These are phyloP conservation scores for Arctostaphylos glauca DNA, from an alignment of 148 eudicot genomes.

Conservation along the genomic window DNA sequence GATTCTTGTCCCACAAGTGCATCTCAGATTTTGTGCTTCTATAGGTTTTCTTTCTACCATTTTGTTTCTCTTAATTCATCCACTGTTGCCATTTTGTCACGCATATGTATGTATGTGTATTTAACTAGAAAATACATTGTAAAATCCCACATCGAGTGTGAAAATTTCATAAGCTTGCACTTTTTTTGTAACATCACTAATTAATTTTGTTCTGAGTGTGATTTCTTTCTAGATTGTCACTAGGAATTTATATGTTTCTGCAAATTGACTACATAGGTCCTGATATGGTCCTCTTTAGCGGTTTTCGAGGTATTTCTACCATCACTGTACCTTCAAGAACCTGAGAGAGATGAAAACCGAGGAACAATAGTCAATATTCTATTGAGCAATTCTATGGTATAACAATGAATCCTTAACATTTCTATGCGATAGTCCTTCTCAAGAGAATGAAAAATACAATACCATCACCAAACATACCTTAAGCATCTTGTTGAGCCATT, in stretches of 20 bases:
- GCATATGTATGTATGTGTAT: background rate
- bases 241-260: background rate
- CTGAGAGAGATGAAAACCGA: background rate
- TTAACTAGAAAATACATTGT: background rate
- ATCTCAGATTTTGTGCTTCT: background rate
- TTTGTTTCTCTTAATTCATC: background rate
- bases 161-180: background rate
- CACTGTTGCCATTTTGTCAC: background rate
- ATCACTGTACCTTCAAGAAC: background rate
- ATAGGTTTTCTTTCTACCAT: background rate
- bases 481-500: background rate
- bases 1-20: background rate
- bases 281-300: background rate
- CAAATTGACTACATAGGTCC: background rate
- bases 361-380: background rate
- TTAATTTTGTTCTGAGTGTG: background rate
- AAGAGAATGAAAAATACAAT: background rate
- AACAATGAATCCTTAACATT: background rate
- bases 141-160: background rate
- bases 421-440: background rate
- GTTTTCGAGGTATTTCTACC: background rate
- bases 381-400: background rate
- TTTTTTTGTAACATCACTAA: background rate
- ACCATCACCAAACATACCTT: background rate
- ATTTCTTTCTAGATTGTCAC: slow-evolving; percentile 4